Percentiles rank a stretch among this genome's conserved stretches.
These are phyloP conservation scores for Mollisiaceae sp. DNA, from an alignment of 2,329 filamentous ascomycete genomes.

Conservation along the genomic window DNA sequence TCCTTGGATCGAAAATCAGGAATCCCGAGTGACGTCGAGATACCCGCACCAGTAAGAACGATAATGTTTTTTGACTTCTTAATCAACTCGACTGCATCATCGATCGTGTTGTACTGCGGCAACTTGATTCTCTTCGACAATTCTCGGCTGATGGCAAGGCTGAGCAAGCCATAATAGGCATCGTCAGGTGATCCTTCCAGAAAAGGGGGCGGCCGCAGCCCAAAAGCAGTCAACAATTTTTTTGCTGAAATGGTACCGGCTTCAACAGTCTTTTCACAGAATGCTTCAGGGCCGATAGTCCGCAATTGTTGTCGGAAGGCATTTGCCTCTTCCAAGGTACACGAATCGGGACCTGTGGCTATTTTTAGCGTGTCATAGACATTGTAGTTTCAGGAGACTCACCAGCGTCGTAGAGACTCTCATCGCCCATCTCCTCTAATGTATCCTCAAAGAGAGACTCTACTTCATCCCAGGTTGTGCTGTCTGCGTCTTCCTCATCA, in stretches of 20 bases:
- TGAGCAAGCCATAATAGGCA: conserved; percentile 75
- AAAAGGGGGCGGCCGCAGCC: conserved; percentile 73
- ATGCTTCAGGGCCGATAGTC: conserved; percentile 76
- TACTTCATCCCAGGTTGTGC: conserved; percentile 31
- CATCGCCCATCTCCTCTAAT: conserved; percentile 53
- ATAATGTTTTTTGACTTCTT: conserved; percentile 81
- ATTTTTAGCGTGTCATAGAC: conserved; percentile 34
- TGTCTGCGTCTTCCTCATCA: conserved; percentile 30
- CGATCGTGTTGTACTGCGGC: conserved; percentile 78
- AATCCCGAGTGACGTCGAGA: conserved; percentile 95
- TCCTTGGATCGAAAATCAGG: conserved; percentile 96
- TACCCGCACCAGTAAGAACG: conserved; percentile 92
- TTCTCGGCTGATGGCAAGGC: conserved; percentile 79
- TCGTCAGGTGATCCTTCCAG: conserved; percentile 76
- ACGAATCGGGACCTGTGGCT: conserved; percentile 44
- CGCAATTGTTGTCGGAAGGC: conserved; percentile 74
- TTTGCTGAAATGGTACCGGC: conserved; percentile 74
- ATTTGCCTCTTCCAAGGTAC: conserved; percentile 71
- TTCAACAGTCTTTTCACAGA: conserved; percentile 74
- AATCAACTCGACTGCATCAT: conserved; percentile 83
- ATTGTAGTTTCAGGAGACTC: conserved; percentile 33
- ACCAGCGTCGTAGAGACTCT: conserved; percentile 48
- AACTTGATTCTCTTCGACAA: conserved; percentile 83
- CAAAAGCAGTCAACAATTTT: conserved; percentile 87
- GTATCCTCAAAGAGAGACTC: conserved; percentile 46